Conservation (phyloP, 2,329 filamentous ascomycete genomes). For the Rutstroemia sp. region DNA sequence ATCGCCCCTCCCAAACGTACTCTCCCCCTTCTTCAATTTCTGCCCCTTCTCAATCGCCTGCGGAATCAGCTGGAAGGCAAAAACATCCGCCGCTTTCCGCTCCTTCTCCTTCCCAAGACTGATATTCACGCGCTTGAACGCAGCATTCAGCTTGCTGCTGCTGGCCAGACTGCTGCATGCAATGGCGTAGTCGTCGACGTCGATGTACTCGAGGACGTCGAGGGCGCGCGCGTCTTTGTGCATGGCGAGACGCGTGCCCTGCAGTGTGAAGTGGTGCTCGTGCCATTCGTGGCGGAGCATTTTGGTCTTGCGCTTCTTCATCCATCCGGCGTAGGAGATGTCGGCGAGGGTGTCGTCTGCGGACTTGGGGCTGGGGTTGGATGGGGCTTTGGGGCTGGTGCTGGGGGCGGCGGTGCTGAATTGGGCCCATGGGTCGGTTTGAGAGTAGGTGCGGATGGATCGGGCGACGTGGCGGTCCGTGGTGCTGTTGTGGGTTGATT, state of each 20-base stretch:
- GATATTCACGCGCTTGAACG: conserved; percentile 74
- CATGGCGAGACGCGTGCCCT: conserved; percentile 67
- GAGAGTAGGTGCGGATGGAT: conserved; percentile 5
- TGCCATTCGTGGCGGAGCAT: conserved; percentile 92
- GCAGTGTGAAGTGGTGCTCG: conserved; percentile 82
- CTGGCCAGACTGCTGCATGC: conserved; percentile 72
- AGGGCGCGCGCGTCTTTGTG: conserved; percentile 54
- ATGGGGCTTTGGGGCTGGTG: conserved; percentile 22
- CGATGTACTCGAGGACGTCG: conserved; percentile 65
- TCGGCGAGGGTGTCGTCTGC: conserved; percentile 33
- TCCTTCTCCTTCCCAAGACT: conserved; percentile 41
- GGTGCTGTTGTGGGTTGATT: background rate
- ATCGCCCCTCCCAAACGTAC: conserved; percentile 12
- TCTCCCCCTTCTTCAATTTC: conserved; percentile 41
- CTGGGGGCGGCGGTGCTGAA: conserved; percentile 1
- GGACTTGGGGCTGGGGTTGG: conserved; percentile 16
- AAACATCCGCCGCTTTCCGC: conserved; percentile 56
- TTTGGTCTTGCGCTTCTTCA: conserved; percentile 88
- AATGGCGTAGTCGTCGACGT: conserved; percentile 84
- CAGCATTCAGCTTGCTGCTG: conserved; percentile 70
- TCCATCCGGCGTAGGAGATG: conserved; percentile 71
- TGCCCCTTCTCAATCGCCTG: conserved; percentile 35
- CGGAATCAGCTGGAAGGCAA: conserved; percentile 80
- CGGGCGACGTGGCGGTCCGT: background rate
- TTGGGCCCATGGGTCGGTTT: conserved; percentile 5